Base-by-base conservation (phyloP, 306 rosid genomes). In the Sicyos baderoa region DNA sequence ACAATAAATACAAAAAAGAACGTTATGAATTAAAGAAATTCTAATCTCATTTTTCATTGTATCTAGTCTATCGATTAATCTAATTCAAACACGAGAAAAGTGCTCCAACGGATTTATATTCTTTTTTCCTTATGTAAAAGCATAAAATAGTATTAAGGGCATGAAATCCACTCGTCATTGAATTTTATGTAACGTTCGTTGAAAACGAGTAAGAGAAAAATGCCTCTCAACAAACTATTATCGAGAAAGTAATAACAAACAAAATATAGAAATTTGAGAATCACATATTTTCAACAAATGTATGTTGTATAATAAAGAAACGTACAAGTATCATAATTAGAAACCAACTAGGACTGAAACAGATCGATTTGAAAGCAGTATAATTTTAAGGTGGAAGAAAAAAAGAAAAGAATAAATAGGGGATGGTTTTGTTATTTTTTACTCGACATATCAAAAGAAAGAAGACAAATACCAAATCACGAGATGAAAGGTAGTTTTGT, bases 61-160 rank as follows among this genome's bases (percentile, higher is more conserved):
- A 32, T 35, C 15, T 32, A 4, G 17, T n/a, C 23, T 32, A 4
- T 4, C 47, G 0, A 5, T n/a, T 29, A 35, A n/a, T 60, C 17
- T 9, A 60, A 60, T 32, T 60, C 48, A n/a, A 60, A n/a, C 67
- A 60, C 48, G 4, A n/a, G 48, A 60, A 60, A 32, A n/a, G 67
- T 60, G 15, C 3, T 32, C 4, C 14, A 3, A 9, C 14, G 29
- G 7, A 25, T 58, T 57, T 32, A 32, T 9, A 3, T 60, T 1
- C 7, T n/a, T 60, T 2, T 17, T 60, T 3, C 8, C 10, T 60
- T 60, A 9, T n/a, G 35, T 60, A 4, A 8, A 16, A 60, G 1
- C 3, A 16, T n/a, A 0, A 7, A 3, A 29, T 2, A 29, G 4
- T 13, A 60, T n/a, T 18, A 2, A 23, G 57, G 13, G 57, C 25